Evolutionary conservation across 108 stramenopile species (phyloP).

Genomic region (Pseudonitzschia multistriata): DNA sequence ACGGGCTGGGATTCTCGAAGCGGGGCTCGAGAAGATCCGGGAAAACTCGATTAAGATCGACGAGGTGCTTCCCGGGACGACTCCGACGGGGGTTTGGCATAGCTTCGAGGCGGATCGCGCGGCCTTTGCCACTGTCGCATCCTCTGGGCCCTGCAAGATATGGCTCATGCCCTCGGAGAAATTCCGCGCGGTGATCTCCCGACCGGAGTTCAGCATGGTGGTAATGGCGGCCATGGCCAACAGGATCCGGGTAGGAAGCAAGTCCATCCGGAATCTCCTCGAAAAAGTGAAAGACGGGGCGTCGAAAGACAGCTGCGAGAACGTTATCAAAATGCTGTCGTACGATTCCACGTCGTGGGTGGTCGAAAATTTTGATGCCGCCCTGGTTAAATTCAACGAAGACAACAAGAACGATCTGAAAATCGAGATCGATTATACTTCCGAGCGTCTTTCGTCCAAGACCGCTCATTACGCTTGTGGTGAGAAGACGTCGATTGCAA

Average conservation of each 20-base stretch:
- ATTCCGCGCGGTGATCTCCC: slow-evolving; percentile 31
- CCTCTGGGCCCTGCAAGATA: slow-evolving; percentile 40
- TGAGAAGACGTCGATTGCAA: not conserved
- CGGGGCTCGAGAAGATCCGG: slow-evolving; percentile 5
- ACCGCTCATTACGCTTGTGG: slow-evolving; percentile 15
- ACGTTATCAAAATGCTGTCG: slow-evolving; percentile 49
- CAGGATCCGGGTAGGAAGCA: slow-evolving; percentile 23
- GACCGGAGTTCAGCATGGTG: slow-evolving; percentile 38
- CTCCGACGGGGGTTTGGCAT: slow-evolving; percentile 44
- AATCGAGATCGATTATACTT: slow-evolving; percentile 59
- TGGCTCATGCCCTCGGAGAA: slow-evolving; percentile 39
- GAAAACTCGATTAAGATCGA: slow-evolving; percentile 31
- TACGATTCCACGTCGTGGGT: slow-evolving; percentile 70
- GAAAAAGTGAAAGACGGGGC: not conserved
- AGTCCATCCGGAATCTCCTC: slow-evolving; percentile 29
- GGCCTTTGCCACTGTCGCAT: slow-evolving; percentile 46
- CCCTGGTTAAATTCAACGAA: slow-evolving; percentile 49
- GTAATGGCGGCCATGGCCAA: slow-evolving; percentile 31
- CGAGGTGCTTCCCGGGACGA: slow-evolving; percentile 33
- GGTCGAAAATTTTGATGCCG: slow-evolving; percentile 43
- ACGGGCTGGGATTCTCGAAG: not conserved
- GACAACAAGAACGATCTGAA: slow-evolving; percentile 30
- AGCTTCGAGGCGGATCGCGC: slow-evolving; percentile 25
- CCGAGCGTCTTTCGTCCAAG: slow-evolving; percentile 42
- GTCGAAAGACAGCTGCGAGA: not conserved